Conservation (phyloP, 139 green algal genomes). For the Picochlorum sp. region DNA sequence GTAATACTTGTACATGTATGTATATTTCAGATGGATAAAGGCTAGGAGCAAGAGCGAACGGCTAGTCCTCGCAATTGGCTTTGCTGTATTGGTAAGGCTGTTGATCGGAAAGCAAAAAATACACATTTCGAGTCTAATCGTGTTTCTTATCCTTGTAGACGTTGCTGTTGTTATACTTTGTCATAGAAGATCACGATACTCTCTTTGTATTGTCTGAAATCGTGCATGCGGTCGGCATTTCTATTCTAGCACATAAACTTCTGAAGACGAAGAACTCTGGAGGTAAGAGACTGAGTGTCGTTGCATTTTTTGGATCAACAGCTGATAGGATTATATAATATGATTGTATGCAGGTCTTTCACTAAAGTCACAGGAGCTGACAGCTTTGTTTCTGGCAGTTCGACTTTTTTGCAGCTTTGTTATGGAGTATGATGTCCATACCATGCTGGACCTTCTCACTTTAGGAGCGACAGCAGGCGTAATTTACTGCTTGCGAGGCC, state of each 20-base stretch:
- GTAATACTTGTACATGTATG: background rate
- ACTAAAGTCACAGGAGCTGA: constrained; percentile 82
- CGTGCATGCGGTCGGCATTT: constrained; percentile 90
- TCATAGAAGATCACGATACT: constrained; percentile 96
- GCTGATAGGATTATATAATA: background rate
- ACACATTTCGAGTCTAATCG: background rate
- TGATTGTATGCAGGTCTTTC: constrained; percentile 62
- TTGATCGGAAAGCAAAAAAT: background rate
- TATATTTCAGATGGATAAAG: constrained; percentile 59
- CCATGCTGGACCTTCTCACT: constrained; percentile 83
- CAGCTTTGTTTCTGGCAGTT: constrained; percentile 79
- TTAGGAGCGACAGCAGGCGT: constrained; percentile 76
- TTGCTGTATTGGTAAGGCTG: constrained; percentile 40
- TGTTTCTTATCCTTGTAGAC: constrained; percentile 11
- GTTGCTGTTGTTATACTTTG: constrained; percentile 57
- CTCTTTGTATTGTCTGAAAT: constrained; percentile 90
- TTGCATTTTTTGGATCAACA: background rate
- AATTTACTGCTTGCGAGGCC: constrained; percentile 68
- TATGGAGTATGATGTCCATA: constrained; percentile 99
- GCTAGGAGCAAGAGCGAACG: constrained; percentile 46
- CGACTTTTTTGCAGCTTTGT: constrained; percentile 92
- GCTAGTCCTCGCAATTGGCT: constrained; percentile 26
- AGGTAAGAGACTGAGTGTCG: constrained; percentile 36
- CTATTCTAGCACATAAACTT: constrained; percentile 87
- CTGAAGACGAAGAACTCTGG: constrained; percentile 71